A percentile compares a stretch with the other conserved stretches of the same genome.
phyloP scores from a whole-genome alignment of 1,284 basidiomycete species.

The Cryptococcus sp. region DNA sequence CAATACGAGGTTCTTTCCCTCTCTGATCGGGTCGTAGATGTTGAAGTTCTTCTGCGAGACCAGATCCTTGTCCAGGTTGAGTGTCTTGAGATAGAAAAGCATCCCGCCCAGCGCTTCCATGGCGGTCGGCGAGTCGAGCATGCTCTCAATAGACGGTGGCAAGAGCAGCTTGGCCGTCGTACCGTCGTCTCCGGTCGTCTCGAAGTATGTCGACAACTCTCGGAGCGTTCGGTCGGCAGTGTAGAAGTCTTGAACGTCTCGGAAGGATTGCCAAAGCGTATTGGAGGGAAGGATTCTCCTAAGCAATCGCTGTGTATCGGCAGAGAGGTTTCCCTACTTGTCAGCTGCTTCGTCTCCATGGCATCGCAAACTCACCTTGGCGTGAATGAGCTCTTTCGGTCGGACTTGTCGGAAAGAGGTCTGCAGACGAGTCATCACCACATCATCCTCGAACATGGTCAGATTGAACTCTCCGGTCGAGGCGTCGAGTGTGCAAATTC shows the following conservation, averaged over 20 bases:
- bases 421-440: slow-evolving; percentile 85
- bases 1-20: slow-evolving; percentile 71
- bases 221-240: slow-evolving; percentile 64
- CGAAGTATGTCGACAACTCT: slow-evolving; percentile 65
- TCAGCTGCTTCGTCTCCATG: neutral
- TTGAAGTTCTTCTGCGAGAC: slow-evolving; percentile 93
- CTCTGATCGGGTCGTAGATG: slow-evolving; percentile 87
- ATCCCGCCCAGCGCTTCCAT: slow-evolving; percentile 81
- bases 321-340: slow-evolving; percentile 70
- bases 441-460: slow-evolving; percentile 84
- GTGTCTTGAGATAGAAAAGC: slow-evolving; percentile 84
- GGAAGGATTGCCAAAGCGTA: slow-evolving; percentile 80
- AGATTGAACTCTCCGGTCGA: slow-evolving; percentile 94
- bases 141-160: slow-evolving; percentile 66
- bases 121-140: slow-evolving; percentile 61
- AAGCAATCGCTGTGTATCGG: slow-evolving; percentile 70
- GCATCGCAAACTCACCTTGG: slow-evolving; percentile 58
- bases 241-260: slow-evolving; percentile 72
- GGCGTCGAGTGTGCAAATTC: slow-evolving; percentile 91
- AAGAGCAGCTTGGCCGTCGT: slow-evolving; percentile 50
- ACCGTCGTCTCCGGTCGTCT: slow-evolving; percentile 49
- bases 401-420: slow-evolving; percentile 88
- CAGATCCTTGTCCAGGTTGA: slow-evolving; percentile 91
- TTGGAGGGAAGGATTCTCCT: slow-evolving; percentile 69
- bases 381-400: slow-evolving; percentile 88